These are phyloP conservation scores for Hymenoscyphus linearis DNA, from an alignment of 2,329 filamentous ascomycete genomes.

Conservation along the genomic window DNA sequence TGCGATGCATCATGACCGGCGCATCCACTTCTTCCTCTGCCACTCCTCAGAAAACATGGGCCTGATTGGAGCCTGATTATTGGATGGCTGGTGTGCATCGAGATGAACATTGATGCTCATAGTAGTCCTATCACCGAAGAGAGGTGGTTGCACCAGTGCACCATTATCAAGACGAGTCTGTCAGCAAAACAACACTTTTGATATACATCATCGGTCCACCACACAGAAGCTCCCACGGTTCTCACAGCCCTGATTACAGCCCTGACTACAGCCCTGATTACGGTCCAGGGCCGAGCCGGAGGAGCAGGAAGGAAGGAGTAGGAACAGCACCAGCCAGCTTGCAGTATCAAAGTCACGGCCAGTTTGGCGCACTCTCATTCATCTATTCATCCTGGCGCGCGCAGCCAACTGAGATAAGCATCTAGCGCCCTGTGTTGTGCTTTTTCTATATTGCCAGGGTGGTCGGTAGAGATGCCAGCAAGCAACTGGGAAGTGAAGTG, in stretches of 20 bases:
- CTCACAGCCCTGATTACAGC: background rate
- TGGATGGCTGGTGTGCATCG: background rate
- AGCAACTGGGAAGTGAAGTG: slow-evolving; percentile 1
- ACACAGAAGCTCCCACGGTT: background rate
- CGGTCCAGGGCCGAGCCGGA: background rate
- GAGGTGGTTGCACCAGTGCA: background rate
- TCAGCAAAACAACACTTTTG: background rate
- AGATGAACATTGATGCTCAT: background rate
- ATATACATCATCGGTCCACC: background rate
- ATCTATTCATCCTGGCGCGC: slow-evolving; percentile 7
- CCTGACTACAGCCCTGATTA: background rate
- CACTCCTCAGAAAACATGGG: background rate
- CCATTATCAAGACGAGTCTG: background rate
- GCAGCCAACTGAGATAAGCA: background rate
- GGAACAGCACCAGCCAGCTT: background rate
- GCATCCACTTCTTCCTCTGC: background rate
- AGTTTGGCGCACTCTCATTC: slow-evolving; percentile 2
- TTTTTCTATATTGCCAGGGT: background rate
- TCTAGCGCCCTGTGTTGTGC: slow-evolving; percentile 2
- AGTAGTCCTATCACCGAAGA: background rate
- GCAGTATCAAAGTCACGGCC: background rate
- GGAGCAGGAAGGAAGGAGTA: background rate
- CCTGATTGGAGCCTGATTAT: too few species aligned
- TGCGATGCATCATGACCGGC: background rate
- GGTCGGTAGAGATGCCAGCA: background rate